Conservation (phyloP, 495 filamentous ascomycete species). For the Aspergillus incahuasiensis region DNA sequence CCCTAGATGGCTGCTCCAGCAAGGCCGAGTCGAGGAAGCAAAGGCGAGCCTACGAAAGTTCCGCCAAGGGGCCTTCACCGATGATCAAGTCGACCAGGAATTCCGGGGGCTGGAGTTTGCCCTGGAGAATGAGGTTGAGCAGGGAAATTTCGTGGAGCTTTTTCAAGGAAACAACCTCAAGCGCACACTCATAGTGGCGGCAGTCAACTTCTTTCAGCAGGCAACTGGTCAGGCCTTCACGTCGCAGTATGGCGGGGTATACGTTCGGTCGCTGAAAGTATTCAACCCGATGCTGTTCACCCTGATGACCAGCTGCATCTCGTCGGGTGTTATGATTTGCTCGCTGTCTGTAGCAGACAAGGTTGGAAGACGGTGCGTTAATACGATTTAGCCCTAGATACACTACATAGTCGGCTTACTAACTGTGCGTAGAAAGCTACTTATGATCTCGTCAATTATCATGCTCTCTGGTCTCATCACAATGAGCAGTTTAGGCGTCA, state of each 20-base stretch:
- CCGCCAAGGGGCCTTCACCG: neutral
- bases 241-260: constrained; percentile 10
- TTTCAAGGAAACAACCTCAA: neutral
- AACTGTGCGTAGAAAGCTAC: neutral
- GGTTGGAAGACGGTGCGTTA: neutral
- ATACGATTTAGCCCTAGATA: neutral
- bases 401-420: neutral
- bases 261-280: constrained; percentile 1
- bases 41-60: neutral
- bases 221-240: constrained; percentile 12
- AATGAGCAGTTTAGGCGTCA: neutral
- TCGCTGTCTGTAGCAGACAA: neutral
- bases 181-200: constrained; percentile 9
- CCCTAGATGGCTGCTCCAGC: constrained; percentile 12
- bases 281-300: constrained; percentile 8
- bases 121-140: constrained; percentile 1
- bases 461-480: constrained; percentile 1
- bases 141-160: constrained; percentile 3
- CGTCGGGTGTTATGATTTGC: neutral
- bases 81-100: constrained; percentile 1
- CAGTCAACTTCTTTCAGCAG: constrained; percentile 15
- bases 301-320: neutral
- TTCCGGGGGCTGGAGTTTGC: constrained; percentile 1
- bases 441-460: neutral
- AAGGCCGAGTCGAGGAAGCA: constrained; percentile 4